These are phyloP conservation scores for Lasiodiplodia citricola DNA, from an alignment of 2,329 filamentous ascomycete species.

Conservation along the genomic window DNA sequence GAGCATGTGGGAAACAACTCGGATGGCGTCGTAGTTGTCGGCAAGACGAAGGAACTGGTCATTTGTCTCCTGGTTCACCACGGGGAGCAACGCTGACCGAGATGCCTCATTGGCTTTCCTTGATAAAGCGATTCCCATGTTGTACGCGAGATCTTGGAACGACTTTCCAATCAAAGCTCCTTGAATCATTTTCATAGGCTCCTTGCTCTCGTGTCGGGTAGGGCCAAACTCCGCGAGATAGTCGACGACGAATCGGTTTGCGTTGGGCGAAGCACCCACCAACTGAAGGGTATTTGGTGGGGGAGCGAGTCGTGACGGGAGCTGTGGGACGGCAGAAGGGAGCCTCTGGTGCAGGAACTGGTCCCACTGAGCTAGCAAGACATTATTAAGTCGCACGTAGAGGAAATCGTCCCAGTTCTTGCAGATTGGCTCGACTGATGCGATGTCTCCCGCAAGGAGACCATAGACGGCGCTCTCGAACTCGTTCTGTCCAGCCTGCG, in stretches of 20 bases:
- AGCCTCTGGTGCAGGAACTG: constrained; percentile 60
- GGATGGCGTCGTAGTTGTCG: constrained; percentile 50
- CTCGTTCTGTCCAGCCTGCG: constrained; percentile 71
- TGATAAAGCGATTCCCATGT: constrained; percentile 51
- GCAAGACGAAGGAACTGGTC: constrained; percentile 41
- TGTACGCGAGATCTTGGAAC: constrained; percentile 49
- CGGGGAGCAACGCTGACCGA: constrained; percentile 2
- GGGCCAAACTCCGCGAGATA: constrained; percentile 62
- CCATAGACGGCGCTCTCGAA: constrained; percentile 92
- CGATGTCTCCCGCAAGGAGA: constrained; percentile 82
- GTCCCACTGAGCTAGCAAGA: constrained; percentile 81
- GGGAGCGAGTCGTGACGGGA: constrained; percentile 64
- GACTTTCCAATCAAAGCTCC: constrained; percentile 73
- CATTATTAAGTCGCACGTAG: constrained; percentile 86
- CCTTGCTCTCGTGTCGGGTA: constrained; percentile 63
- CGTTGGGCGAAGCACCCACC: constrained; percentile 60
- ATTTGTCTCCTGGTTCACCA: constrained; percentile 31
- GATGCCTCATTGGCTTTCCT: constrained; percentile 40
- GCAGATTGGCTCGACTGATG: constrained; percentile 77
- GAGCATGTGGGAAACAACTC: constrained; percentile 59
- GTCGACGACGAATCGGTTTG: constrained; percentile 63
- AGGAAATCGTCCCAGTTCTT: constrained; percentile 84
- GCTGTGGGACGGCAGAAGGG: constrained; percentile 40
- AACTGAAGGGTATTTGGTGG: constrained; percentile 70
- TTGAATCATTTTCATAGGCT: constrained; percentile 76